These are phyloP conservation scores for Guillardia theta DNA, from an alignment of 78 protist genomes.

Conservation along the genomic window DNA sequence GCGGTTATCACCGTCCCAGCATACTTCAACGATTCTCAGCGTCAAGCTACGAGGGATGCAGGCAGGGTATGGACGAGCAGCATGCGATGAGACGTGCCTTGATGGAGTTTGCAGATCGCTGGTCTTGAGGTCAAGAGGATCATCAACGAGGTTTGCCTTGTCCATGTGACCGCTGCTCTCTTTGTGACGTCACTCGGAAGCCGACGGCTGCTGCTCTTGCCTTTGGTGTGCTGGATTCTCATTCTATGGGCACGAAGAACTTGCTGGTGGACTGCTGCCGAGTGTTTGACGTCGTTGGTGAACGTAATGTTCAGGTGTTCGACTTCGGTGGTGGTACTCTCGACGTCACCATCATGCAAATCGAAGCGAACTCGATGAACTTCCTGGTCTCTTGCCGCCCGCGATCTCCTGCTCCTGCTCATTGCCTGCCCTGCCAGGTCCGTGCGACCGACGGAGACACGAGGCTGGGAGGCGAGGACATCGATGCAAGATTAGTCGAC, in stretches of 20 bases:
- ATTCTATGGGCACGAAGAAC: not conserved
- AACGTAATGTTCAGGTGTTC: not conserved
- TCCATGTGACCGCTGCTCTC: not conserved
- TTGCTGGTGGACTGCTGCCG: not conserved
- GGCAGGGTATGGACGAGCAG: not conserved
- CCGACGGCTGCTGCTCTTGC: slow-evolving; percentile 24
- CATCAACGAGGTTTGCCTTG: not conserved
- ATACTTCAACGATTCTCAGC: slow-evolving; percentile 36
- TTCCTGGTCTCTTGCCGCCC: not conserved
- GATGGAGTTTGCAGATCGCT: too few relatives aligned
- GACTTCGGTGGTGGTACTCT: slow-evolving; percentile 22
- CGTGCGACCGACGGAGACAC: slow-evolving; percentile 72
- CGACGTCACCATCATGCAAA: slow-evolving; percentile 30
- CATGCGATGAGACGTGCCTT: not conserved
- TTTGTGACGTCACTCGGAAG: not conserved
- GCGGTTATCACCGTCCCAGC: slow-evolving; percentile 45
- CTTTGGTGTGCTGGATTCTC: not conserved
- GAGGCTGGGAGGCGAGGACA: slow-evolving; percentile 99
- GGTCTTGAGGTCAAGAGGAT: not conserved
- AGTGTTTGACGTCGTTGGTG: not conserved
- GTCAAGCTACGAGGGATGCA: not conserved
- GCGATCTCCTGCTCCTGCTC: not conserved
- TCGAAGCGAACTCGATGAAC: slow-evolving; percentile 17
- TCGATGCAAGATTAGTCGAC: slow-evolving; percentile 81
- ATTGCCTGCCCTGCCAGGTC: not conserved